Base-by-base conservation (phyloP, 2,329 filamentous ascomycete species). In the Colletotrichum abscissum region DNA sequence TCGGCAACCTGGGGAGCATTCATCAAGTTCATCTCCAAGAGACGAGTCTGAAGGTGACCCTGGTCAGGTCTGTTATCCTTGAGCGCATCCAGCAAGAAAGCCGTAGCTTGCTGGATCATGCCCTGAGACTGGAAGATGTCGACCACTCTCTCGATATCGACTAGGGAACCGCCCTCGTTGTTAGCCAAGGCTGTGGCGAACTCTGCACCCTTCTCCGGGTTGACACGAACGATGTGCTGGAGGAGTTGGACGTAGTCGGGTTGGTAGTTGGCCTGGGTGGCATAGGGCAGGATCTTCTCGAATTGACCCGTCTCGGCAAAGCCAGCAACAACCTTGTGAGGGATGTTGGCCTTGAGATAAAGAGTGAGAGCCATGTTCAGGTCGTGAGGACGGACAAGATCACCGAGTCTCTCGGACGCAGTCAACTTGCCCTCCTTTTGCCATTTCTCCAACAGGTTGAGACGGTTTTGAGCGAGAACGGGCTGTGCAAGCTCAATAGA, bases 81-180 rank as follows among this genome's bases (percentile, higher is more conserved):
- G 42, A 99, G 89, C 2, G 95, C 96, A 84, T 99, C 97, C 30
- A 99, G 90, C 64, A 99, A 86, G 90, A 99, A 99, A n/a, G 96
- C 95, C 3, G 97, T 99, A 8, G 96, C 96, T 83, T 98, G 95
- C 82, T 98, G 97, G 63, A 98, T 91, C 95, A 98, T 97, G 79
- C 95, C 95, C 83, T 99, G 97, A 11, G 95, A 95, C 84, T 98
- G 93, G 92, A 99, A 99, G 73, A 99, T 95, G 82, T 99, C 97
- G 62, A 98, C 95, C 28, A 98, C 95, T 59, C 96, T 94, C 81
- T 98, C 95, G 70, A 98, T 91, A 78, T 98, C 97, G 76, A 99
- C 92, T 72, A 98, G 86, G 28, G 95, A 92, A 30, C 95, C 95
- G 73, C 92, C 91, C 80, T 97, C 94, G 78, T 97, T 92, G 82